Conservation (phyloP, 176 grass and related monocot species). For the Pontederia crassipes region DNA sequence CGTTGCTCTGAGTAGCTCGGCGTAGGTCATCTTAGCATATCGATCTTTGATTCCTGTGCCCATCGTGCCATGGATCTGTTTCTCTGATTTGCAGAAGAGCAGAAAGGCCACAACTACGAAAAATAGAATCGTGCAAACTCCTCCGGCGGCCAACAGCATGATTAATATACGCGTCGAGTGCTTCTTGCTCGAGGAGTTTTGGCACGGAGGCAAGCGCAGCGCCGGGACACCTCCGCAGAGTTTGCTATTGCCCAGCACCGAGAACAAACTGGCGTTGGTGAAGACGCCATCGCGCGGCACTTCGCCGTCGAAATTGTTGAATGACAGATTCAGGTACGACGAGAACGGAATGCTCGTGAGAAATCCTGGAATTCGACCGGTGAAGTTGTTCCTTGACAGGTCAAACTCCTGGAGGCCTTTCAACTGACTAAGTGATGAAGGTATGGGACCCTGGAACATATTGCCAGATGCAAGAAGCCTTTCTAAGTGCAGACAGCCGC, state of each 20-base stretch:
- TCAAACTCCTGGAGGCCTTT: constrained; percentile 9
- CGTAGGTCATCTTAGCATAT: constrained; percentile 30
- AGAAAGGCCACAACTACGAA: constrained; percentile 14
- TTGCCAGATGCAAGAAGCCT: constrained; percentile 9
- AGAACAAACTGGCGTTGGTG: not conserved
- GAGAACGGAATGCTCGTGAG: not conserved
- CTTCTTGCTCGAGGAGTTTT: not conserved
- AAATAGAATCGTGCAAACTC: too few relatives aligned
- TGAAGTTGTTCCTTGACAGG: constrained; percentile 13
- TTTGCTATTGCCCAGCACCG: not conserved
- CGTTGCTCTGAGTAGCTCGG: constrained; percentile 39
- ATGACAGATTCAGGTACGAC: constrained; percentile 11
- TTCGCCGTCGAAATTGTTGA: constrained; percentile 13
- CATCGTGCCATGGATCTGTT: not conserved
- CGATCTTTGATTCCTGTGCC: not conserved
- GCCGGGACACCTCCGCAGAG: constrained; percentile 9
- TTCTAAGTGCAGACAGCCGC: constrained; percentile 31
- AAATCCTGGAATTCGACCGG: constrained; percentile 3
- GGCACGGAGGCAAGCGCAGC: not conserved
- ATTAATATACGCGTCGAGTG: constrained; percentile 10
- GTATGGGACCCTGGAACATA: constrained; percentile 5
- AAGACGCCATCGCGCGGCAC: constrained; percentile 10
- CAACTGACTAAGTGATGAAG: constrained; percentile 1
- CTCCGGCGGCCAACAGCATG: constrained; percentile 7
- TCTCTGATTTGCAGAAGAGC: constrained; percentile 1